Evolutionary conservation across 2,329 filamentous ascomycete genomes (phyloP).

Genomic region (Ascochyta rabiei): DNA sequence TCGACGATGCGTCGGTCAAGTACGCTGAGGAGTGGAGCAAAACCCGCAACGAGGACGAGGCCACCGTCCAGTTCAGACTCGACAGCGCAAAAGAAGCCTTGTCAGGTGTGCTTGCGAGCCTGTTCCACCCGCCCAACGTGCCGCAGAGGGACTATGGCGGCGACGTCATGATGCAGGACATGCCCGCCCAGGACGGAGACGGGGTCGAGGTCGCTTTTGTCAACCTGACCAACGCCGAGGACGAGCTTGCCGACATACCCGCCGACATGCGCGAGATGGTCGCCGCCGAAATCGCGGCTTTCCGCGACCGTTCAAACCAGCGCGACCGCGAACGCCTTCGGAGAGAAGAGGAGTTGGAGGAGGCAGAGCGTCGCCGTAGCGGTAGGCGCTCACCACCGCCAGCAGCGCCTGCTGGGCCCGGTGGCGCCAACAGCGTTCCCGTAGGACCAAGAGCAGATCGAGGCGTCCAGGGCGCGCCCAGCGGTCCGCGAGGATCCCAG

Average conservation of each 20-base stretch:
- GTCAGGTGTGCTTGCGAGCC: slow-evolving; percentile 69
- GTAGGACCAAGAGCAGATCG: slow-evolving; percentile 70
- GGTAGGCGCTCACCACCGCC: slow-evolving; percentile 71
- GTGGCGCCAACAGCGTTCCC: slow-evolving; percentile 74
- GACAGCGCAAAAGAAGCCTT: slow-evolving; percentile 73
- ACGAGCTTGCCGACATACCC: slow-evolving; percentile 93
- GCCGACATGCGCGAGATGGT: slow-evolving; percentile 96
- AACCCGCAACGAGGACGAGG: slow-evolving; percentile 66
- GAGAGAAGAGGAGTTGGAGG: slow-evolving; percentile 91
- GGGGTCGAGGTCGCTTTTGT: slow-evolving; percentile 89
- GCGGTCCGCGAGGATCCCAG: slow-evolving; percentile 70
- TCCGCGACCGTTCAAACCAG: slow-evolving; percentile 87
- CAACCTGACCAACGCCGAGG: slow-evolving; percentile 73
- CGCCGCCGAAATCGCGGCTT: slow-evolving; percentile 89
- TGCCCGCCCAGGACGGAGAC: slow-evolving; percentile 58
- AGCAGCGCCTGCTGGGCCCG: slow-evolving; percentile 66
- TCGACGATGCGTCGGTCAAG: slow-evolving; percentile 82
- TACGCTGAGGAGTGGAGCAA: slow-evolving; percentile 85
- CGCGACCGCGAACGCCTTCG: slow-evolving; percentile 86
- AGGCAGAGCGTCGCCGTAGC: slow-evolving; percentile 78
- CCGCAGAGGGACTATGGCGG: slow-evolving; percentile 63
- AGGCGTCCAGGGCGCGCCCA: slow-evolving; percentile 75
- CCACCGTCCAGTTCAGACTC: slow-evolving; percentile 68
- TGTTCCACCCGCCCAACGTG: slow-evolving; percentile 68
- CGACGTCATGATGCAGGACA: slow-evolving; percentile 72